Conservation (phyloP, 78 protist genomes). For the Emiliania huxleyi region DNA sequence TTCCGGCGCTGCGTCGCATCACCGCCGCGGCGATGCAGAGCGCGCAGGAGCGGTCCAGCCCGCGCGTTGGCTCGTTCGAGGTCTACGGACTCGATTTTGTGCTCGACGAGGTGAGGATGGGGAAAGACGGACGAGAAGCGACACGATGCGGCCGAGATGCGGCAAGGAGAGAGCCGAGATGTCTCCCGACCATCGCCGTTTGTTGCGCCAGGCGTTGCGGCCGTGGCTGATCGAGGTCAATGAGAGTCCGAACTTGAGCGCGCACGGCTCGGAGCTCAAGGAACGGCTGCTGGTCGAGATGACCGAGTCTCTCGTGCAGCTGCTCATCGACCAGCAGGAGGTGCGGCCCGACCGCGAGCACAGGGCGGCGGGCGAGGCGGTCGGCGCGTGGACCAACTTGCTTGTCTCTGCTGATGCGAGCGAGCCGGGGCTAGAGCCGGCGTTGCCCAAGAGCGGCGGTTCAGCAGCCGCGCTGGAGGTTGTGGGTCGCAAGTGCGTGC, state of each 20-base stretch:
- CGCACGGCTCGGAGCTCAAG: not conserved
- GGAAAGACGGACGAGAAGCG: no score
- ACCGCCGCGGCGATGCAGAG: not conserved
- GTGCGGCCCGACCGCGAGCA: not conserved
- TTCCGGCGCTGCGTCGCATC: not conserved
- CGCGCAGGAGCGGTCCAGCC: not conserved
- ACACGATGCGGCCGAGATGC: no score
- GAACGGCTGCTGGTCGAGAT: not conserved
- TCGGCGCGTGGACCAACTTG: not conserved
- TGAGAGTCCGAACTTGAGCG: not conserved
- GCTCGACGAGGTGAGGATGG: not conserved
- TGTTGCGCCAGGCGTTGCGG: no score
- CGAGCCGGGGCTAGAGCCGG: no score
- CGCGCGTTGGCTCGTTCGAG: not conserved
- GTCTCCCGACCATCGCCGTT: no score
- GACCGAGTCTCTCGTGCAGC: not conserved
- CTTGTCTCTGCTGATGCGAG: no score
- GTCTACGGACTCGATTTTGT: not conserved
- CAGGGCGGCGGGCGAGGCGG: not conserved
- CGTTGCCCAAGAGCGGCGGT: no score
- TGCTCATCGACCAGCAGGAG: not conserved
- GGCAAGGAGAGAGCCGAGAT: no score
- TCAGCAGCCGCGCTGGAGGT: no score
- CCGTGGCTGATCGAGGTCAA: slow-evolving; percentile 29
- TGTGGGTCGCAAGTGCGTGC: no score